Evolutionary conservation across 139 green algal species (phyloP).

Genomic region (Auxenochlorella pyrenoidosa): DNA sequence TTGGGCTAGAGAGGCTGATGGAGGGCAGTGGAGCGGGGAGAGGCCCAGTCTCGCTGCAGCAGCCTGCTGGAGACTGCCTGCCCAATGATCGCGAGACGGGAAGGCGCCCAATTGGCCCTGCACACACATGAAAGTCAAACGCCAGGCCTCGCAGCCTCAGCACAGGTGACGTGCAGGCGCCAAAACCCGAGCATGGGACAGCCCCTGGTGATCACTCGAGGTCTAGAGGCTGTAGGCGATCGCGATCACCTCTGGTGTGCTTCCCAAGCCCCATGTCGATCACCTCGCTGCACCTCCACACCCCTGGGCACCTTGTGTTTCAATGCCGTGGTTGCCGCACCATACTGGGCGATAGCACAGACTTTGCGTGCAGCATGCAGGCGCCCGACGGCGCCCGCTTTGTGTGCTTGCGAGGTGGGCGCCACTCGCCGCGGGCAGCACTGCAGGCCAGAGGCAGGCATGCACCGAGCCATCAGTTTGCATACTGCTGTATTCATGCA

Average conservation of each 20-base stretch:
- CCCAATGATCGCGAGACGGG: no score
- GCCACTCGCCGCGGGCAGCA: background rate
- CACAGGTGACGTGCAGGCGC: background rate
- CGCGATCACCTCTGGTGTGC: background rate
- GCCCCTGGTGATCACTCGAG: no score
- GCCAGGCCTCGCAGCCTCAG: background rate
- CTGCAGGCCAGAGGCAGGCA: background rate
- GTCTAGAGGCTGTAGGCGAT: background rate
- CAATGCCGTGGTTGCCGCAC: slow-evolving; percentile 34
- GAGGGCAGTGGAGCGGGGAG: no score
- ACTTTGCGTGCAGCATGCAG: slow-evolving; percentile 30
- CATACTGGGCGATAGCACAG: slow-evolving; percentile 41
- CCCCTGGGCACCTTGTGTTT: slow-evolving; percentile 22
- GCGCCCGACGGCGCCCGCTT: slow-evolving; percentile 15
- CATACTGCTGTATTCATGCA: background rate
- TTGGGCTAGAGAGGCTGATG: no score
- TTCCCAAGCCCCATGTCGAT: background rate
- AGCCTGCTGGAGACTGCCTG: background rate
- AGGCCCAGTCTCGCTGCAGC: background rate
- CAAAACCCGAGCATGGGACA: no score
- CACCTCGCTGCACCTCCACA: background rate
- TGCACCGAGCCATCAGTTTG: background rate
- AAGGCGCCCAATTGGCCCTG: no score
- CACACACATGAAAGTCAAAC: background rate
- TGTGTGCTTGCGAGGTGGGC: slow-evolving; percentile 23